Conservation (phyloP, 331 rosid genomes). For the Telfairia occidentalis region DNA sequence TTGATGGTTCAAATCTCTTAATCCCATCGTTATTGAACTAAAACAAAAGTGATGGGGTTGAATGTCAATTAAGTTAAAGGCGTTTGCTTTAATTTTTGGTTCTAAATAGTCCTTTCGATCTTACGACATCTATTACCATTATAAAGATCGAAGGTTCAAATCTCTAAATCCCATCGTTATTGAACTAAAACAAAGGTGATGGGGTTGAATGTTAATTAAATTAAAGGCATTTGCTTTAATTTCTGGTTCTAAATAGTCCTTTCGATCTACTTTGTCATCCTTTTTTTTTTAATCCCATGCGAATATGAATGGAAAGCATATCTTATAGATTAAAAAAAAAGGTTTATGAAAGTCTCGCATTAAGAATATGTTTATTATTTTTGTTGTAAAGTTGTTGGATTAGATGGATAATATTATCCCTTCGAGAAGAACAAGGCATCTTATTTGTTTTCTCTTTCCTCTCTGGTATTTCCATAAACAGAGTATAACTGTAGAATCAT, state of each 20-base stretch:
- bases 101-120: background rate
- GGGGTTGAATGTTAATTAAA: background rate
- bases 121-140: no score
- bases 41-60: background rate
- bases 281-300: background rate
- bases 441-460: background rate
- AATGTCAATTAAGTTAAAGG: background rate
- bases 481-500: background rate
- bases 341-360: background rate
- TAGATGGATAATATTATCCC: background rate
- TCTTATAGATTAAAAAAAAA: background rate
- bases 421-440: background rate
- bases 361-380: background rate
- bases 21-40: no score
- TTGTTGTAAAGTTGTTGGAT: background rate
- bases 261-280: background rate
- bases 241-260: background rate
- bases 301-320: background rate
- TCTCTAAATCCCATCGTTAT: no score
- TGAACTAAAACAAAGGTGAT: no score
- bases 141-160: no score
- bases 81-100: background rate
- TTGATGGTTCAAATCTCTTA: no score
- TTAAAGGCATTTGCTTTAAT: background rate
- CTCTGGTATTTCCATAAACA: background rate